These are phyloP conservation scores for Oryza australiensis DNA, from an alignment of 176 grass and related monocot species.

Conservation along the genomic window DNA sequence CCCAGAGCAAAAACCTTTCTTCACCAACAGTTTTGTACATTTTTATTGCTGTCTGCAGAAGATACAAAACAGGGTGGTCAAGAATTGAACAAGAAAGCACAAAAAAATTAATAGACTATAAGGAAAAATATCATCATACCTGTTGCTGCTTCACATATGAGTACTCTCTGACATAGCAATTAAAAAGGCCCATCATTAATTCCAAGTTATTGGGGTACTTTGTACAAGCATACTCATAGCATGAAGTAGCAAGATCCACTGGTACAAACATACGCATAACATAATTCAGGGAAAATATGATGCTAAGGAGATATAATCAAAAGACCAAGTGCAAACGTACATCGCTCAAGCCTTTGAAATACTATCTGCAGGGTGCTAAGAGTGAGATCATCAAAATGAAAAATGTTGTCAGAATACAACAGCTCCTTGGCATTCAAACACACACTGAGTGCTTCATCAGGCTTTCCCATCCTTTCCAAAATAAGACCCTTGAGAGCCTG, in stretches of 20 bases:
- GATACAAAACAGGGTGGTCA: slow-evolving; percentile 10
- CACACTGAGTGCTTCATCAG: slow-evolving; percentile 75
- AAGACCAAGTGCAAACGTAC: slow-evolving; percentile 41
- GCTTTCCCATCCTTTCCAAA: slow-evolving; percentile 96
- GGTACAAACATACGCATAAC: slow-evolving; percentile 25
- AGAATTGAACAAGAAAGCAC: slow-evolving; percentile 35
- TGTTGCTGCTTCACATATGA: slow-evolving; percentile 98
- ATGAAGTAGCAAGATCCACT: slow-evolving; percentile 99
- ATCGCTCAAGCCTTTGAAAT: slow-evolving; percentile 86
- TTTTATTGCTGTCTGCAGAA: slow-evolving; percentile 92
- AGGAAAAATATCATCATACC: slow-evolving; percentile 48
- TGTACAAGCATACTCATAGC: slow-evolving; percentile 87
- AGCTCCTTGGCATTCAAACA: slow-evolving; percentile 81
- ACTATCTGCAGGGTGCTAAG: slow-evolving; percentile 98
- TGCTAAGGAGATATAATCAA: slow-evolving; percentile 20
- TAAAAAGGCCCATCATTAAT: slow-evolving; percentile 99
- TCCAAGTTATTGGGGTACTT: slow-evolving; percentile 93
- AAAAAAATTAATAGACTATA: neutral
- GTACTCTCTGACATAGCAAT: slow-evolving; percentile 93
- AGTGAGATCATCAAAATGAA: slow-evolving; percentile 91
- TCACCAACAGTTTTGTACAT: slow-evolving; percentile 98
- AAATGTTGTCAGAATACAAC: slow-evolving; percentile 65
- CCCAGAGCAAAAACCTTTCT: slow-evolving; percentile 98
- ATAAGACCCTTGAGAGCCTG: slow-evolving; percentile 97
- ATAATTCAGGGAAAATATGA: slow-evolving; percentile 27